phyloP scores from a whole-genome alignment of 2,329 filamentous ascomycete genomes.

The Fonsecaea nubica region DNA sequence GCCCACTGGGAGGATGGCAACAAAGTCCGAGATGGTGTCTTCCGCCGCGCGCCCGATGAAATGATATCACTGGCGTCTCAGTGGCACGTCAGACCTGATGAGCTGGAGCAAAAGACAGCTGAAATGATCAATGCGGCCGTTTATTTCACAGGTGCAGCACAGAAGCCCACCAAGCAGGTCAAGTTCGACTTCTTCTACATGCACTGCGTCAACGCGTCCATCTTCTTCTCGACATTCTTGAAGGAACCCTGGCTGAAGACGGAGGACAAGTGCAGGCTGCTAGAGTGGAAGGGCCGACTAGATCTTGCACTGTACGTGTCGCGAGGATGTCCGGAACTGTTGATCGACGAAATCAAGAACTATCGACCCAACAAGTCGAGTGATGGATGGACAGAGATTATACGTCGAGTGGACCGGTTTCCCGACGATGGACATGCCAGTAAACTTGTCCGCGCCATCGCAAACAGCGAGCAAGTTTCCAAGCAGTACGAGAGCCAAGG shows the following conservation, averaged over 20 bases:
- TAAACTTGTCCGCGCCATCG: conserved; percentile 75
- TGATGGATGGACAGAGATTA: conserved; percentile 53
- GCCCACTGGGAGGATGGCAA: conserved; percentile 62
- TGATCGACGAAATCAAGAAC: conserved; percentile 62
- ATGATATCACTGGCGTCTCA: conserved; percentile 67
- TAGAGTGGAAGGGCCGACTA: conserved; percentile 81
- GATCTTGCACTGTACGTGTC: conserved; percentile 78
- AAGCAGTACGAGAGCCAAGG: conserved; percentile 45
- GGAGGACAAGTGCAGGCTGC: conserved; percentile 68
- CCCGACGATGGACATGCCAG: conserved; percentile 80
- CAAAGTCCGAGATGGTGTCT: conserved; percentile 72
- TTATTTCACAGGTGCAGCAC: conserved; percentile 66
- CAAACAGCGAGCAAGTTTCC: conserved; percentile 65
- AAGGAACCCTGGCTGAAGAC: conserved; percentile 65
- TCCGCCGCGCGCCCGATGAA: conserved; percentile 67
- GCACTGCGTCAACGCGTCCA: conserved; percentile 77
- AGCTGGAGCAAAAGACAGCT: conserved; percentile 63
- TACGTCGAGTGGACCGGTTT: conserved; percentile 54
- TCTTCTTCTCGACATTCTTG: conserved; percentile 71
- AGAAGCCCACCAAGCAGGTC: conserved; percentile 67
- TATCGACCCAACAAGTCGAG: conserved; percentile 62
- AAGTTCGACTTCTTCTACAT: conserved; percentile 86
- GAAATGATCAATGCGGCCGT: conserved; percentile 73
- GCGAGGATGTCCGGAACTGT: conserved; percentile 66
- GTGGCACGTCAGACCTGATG: conserved; percentile 62